Evolutionary conservation across 129 eudicot species (phyloP).

Genomic region (Helianthus annuus): DNA sequence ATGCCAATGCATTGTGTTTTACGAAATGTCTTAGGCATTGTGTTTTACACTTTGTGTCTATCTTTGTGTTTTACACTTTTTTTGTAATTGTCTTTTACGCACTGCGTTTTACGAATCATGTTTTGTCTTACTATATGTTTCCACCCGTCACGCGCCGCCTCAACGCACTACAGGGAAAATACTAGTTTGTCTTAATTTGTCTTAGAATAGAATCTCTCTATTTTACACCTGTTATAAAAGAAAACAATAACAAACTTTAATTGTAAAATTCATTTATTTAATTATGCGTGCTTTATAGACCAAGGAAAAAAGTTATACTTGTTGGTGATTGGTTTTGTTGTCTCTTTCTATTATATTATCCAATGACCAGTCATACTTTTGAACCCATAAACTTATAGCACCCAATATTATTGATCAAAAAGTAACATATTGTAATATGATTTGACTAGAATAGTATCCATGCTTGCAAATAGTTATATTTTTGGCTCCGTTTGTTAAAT

Average conservation of each 20-base stretch:
- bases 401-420: background rate
- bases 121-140: no score
- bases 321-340: slow-evolving; percentile 4
- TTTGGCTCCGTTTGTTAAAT: no score
- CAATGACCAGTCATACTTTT: background rate
- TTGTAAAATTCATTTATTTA: background rate
- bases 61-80: no score
- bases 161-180: no score
- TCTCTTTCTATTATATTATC: slow-evolving; percentile 1
- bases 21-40: no score
- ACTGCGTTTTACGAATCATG: no score
- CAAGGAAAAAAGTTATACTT: slow-evolving; percentile 2
- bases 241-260: background rate
- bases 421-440: background rate
- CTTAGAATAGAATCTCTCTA: background rate
- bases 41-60: no score
- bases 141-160: no score
- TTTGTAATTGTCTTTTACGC: no score
- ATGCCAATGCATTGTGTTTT: no score
- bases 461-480: no score
- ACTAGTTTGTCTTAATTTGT: background rate
- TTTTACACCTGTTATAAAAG: background rate
- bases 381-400: background rate
- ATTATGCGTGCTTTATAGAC: background rate
- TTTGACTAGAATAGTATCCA: background rate